Conservation (phyloP, 345 rosid genomes). For the Boechera divaricarpa region DNA sequence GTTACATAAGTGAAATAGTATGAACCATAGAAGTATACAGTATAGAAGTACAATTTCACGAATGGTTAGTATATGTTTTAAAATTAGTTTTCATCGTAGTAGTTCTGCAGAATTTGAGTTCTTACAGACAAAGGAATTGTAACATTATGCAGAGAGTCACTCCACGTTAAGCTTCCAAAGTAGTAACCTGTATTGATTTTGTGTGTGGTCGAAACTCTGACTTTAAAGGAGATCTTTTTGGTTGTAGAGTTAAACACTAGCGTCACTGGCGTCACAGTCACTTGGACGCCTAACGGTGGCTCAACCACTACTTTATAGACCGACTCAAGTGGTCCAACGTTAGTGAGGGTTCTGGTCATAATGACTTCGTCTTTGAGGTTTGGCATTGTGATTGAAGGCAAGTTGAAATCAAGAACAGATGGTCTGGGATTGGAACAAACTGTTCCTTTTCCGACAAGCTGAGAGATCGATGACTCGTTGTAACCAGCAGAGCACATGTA, state of each 20-base stretch:
- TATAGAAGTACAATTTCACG: neutral
- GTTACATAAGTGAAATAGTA: neutral
- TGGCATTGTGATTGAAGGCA: slow-evolving; percentile 57
- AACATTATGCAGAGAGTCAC: slow-evolving; percentile 42
- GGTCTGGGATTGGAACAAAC: slow-evolving; percentile 38
- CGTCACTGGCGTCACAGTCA: slow-evolving; percentile 36
- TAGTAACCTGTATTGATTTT: slow-evolving; percentile 49
- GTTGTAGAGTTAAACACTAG: slow-evolving; percentile 39
- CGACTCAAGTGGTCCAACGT: slow-evolving; percentile 52
- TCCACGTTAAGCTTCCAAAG: slow-evolving; percentile 59
- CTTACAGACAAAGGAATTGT: slow-evolving; percentile 53
- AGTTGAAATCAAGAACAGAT: slow-evolving; percentile 49
- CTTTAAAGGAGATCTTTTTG: slow-evolving; percentile 39
- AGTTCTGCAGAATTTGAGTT: slow-evolving; percentile 38
- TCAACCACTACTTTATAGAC: slow-evolving; percentile 40
- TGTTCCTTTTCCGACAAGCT: slow-evolving; percentile 45
- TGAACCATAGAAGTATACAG: neutral
- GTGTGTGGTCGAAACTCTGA: slow-evolving; percentile 42
- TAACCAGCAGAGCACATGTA: slow-evolving; percentile 58
- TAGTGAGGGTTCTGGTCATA: slow-evolving; percentile 52
- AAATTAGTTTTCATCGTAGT: slow-evolving; percentile 34
- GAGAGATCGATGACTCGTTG: slow-evolving; percentile 56
- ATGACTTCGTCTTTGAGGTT: slow-evolving; percentile 26
- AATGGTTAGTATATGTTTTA: neutral
- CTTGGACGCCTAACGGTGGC: slow-evolving; percentile 41